A percentile compares a stretch with the other conserved stretches of the same genome.
These are phyloP conservation scores for Sphaerostilbella broomeana DNA, from an alignment of 2,329 filamentous ascomycete species.

Conservation along the genomic window DNA sequence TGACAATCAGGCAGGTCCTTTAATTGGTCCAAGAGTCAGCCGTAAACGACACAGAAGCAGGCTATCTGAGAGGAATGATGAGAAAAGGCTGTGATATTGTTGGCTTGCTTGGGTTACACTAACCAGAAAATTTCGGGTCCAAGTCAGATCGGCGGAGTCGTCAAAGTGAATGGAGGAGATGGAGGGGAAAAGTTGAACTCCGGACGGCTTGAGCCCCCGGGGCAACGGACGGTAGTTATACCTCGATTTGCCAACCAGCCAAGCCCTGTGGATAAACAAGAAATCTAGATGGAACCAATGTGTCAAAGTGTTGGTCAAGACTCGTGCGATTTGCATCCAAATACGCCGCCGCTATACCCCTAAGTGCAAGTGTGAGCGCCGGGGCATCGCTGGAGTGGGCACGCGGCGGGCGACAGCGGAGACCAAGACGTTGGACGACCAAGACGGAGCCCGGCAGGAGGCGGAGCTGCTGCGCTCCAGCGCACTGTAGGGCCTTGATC, in stretches of 20 bases:
- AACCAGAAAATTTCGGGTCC: too few species aligned
- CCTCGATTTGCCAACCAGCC: background rate
- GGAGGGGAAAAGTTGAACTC: background rate
- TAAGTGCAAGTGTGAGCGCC: slow-evolving; percentile 48
- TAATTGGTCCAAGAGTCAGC: too few species aligned
- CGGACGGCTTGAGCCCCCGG: slow-evolving; percentile 5
- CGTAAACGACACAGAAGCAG: too few species aligned
- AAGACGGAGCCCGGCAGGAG: too few species aligned
- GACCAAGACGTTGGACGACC: background rate
- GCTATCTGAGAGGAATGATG: too few species aligned
- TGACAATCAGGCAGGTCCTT: too few species aligned
- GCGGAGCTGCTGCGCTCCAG: too few species aligned
- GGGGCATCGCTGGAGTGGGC: slow-evolving; percentile 21
- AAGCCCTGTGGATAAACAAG: too few species aligned
- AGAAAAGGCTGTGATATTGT: too few species aligned
- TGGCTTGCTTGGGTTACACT: too few species aligned
- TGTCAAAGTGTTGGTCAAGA: slow-evolving; percentile 7
- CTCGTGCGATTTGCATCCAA: slow-evolving; percentile 5
- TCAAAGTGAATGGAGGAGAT: background rate
- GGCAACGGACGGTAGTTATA: slow-evolving; percentile 5
- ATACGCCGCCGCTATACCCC: slow-evolving; percentile 40
- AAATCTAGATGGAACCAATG: slow-evolving; percentile 6
- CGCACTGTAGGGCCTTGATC: too few species aligned
- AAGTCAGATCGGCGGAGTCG: too few species aligned
- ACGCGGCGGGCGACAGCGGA: slow-evolving; percentile 1